Conservation (phyloP, 2,329 filamentous ascomycete species). For the Paracoccidioides brasiliensis region DNA sequence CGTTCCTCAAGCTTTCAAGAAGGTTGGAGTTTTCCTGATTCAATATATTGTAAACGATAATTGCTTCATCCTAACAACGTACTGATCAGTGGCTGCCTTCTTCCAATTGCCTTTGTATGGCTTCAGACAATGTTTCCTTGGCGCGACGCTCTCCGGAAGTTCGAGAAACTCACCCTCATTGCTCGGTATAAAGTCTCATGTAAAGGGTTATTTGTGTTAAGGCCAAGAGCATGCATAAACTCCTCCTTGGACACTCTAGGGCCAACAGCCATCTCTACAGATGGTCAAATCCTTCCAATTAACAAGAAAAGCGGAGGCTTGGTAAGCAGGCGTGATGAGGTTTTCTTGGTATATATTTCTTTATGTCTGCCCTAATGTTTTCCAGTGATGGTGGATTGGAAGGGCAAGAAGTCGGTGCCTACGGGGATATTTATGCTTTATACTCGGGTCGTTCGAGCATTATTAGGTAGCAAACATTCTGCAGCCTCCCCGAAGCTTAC, state of each 20-base stretch:
- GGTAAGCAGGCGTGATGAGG: not conserved
- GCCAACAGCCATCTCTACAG: slow-evolving; percentile 23
- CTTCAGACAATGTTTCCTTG: not conserved
- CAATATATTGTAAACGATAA: slow-evolving; percentile 30
- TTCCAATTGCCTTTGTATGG: not conserved
- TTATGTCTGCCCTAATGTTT: not conserved
- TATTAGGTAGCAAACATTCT: slow-evolving; percentile 7
- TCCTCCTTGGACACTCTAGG: slow-evolving; percentile 35
- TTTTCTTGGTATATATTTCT: not conserved
- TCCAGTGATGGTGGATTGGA: not conserved
- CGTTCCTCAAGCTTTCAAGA: slow-evolving; percentile 27
- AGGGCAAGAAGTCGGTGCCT: not conserved
- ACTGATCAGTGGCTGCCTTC: not conserved
- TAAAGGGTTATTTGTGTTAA: slow-evolving; percentile 29
- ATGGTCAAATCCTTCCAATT: not conserved
- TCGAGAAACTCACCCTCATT: slow-evolving; percentile 28
- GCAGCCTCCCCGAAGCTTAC: slow-evolving; percentile 3
- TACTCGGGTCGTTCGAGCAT: slow-evolving; percentile 3
- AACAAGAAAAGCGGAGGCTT: not conserved
- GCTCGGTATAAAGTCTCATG: slow-evolving; percentile 33
- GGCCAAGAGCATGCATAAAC: slow-evolving; percentile 33
- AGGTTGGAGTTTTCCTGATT: slow-evolving; percentile 29
- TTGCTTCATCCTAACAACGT: slow-evolving; percentile 30
- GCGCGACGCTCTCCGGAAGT: not conserved
- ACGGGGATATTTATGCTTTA: not conserved